phyloP scores from a whole-genome alignment of 805 yeast species.

The Schizosaccharomyces cryophilus region DNA sequence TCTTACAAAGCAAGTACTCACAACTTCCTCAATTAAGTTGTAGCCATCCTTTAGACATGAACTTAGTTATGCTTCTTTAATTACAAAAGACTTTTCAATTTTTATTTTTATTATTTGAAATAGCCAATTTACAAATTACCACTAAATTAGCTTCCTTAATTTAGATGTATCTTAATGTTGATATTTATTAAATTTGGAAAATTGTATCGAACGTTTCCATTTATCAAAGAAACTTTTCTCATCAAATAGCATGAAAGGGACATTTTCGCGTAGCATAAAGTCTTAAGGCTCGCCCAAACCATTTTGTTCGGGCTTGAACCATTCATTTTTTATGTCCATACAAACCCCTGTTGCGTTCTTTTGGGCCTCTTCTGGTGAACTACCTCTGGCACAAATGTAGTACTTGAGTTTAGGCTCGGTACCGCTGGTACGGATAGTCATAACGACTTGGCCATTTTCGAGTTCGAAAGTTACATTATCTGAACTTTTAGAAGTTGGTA shows the following conservation, averaged over 20 bases:
- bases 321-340: conserved; percentile 36
- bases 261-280: background rate
- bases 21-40: conserved; percentile 52
- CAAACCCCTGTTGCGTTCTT: conserved; percentile 39
- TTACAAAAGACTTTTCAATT: background rate
- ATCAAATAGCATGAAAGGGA: background rate
- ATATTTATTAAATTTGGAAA: too few species aligned
- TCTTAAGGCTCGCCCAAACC: conserved; percentile 14
- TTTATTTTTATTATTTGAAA: background rate
- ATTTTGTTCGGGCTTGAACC: conserved; percentile 43
- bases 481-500: conserved; percentile 48
- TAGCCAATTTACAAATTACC: background rate
- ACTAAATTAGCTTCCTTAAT: background rate
- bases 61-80: conserved; percentile 12
- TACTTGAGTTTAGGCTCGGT: conserved; percentile 89
- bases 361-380: conserved; percentile 16
- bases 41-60: conserved; percentile 46
- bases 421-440: conserved; percentile 84
- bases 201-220: too few species aligned
- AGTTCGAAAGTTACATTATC: conserved; percentile 68
- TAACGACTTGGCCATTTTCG: conserved; percentile 25
- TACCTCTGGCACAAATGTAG: conserved; percentile 23
- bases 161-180: background rate
- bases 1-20: conserved; percentile 36
- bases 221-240: too few species aligned